phyloP scores from a whole-genome alignment of 257 asterid genomes.

The Solanum piurae region DNA sequence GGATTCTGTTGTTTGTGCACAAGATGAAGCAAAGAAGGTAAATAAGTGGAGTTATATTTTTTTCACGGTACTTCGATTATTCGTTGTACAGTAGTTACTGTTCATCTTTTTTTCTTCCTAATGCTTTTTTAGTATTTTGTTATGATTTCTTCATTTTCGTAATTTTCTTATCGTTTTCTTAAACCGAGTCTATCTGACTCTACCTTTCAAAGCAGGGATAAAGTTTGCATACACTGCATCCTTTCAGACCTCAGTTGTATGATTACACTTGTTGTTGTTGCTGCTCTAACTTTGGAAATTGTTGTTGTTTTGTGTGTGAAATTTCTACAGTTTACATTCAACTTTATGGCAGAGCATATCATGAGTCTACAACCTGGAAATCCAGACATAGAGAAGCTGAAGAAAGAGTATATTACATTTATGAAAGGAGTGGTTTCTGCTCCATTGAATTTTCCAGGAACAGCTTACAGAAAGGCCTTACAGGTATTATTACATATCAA shows the following conservation, averaged over 20 bases:
- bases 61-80: too few species aligned
- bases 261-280: background rate
- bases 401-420: conserved; percentile 75
- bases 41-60: background rate
- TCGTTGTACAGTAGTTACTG: background rate
- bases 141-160: background rate
- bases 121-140: background rate
- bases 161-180: background rate
- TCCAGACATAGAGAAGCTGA: conserved; percentile 61
- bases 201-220: background rate
- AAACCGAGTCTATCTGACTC: background rate
- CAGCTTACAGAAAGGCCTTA: conserved; percentile 79
- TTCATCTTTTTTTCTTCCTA: background rate
- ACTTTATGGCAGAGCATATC: conserved; percentile 83
- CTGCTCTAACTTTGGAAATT: background rate
- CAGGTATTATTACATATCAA: conserved; percentile 17
- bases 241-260: background rate
- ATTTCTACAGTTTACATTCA: conserved; percentile 64
- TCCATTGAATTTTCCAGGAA: conserved; percentile 90
- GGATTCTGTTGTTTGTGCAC: conserved; percentile 49
- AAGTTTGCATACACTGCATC: background rate
- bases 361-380: conserved; percentile 85
- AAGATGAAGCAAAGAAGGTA: conserved; percentile 91
- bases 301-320: background rate
- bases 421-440: conserved; percentile 96